These are phyloP conservation scores for Decorospora gaudefroyi DNA, from an alignment of 2,329 filamentous ascomycete genomes.

Conservation along the genomic window DNA sequence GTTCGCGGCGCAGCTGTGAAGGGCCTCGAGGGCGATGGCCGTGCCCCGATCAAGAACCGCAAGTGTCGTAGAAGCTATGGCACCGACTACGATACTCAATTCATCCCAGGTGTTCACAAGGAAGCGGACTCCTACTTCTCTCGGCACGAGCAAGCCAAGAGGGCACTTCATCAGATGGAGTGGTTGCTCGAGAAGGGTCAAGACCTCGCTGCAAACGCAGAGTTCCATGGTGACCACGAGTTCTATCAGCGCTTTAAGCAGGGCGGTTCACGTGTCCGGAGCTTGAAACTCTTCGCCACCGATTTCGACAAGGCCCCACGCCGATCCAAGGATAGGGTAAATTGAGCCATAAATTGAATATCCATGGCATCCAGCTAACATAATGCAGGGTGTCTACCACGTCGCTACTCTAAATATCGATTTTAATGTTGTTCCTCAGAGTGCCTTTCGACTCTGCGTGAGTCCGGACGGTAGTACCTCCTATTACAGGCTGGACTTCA, in stretches of 20 bases:
- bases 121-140: conserved; percentile 15
- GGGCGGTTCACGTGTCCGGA: background rate
- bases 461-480: background rate
- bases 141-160: background rate
- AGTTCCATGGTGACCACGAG: background rate
- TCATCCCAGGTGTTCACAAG: conserved; percentile 6
- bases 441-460: background rate
- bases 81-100: background rate
- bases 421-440: conserved; percentile 14
- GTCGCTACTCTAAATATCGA: conserved; percentile 17
- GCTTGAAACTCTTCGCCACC: conserved; percentile 2
- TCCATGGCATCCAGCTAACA: conserved; percentile 1
- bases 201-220: conserved; percentile 7
- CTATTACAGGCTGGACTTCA: conserved; percentile 4
- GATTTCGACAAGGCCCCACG: conserved; percentile 8
- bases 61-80: conserved; percentile 34
- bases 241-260: background rate
- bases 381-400: conserved; percentile 11
- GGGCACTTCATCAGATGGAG: conserved; percentile 6
- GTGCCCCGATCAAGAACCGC: conserved; percentile 11
- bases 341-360: background rate
- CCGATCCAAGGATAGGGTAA: conserved; percentile 3
- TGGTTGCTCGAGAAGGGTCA: conserved; percentile 28
- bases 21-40: conserved; percentile 23
- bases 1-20: conserved; percentile 31